Percentiles rank a stretch among this genome's conserved stretches.
Conservation (phyloP, 2,329 filamentous ascomycete species). For the Trichophyton mentagrophytes region DNA sequence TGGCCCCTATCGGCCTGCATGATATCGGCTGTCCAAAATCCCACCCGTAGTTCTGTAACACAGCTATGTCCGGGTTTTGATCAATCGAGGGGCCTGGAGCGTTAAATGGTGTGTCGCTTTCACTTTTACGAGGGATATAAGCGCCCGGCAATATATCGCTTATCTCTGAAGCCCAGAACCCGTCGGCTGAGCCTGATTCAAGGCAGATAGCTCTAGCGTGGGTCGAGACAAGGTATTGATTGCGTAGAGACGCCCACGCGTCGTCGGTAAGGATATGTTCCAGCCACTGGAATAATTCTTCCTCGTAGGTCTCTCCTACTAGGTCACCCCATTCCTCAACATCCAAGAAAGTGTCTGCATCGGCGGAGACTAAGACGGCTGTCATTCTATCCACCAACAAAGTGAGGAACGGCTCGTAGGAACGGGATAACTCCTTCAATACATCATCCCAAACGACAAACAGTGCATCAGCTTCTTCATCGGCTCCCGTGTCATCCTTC, state of each 20-base stretch:
- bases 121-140: neutral
- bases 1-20: constrained; percentile 22
- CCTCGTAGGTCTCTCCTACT: constrained; percentile 23
- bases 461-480: neutral
- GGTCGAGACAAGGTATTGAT: constrained; percentile 19
- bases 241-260: constrained; percentile 24
- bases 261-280: constrained; percentile 33
- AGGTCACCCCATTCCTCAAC: constrained; percentile 8
- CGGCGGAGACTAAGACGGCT: constrained; percentile 21
- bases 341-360: neutral
- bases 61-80: neutral
- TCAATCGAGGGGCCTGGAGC: neutral
- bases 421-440: constrained; percentile 25
- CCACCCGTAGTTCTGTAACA: constrained; percentile 12
- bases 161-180: constrained; percentile 5
- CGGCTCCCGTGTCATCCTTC: neutral
- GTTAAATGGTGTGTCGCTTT: neutral
- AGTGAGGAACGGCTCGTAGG: constrained; percentile 24
- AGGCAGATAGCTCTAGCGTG: constrained; percentile 26
- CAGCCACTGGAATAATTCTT: constrained; percentile 40
- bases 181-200: constrained; percentile 11
- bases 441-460: constrained; percentile 27
- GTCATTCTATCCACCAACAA: constrained; percentile 30
- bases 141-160: neutral
- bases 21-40: constrained; percentile 17